phyloP scores from a whole-genome alignment of 805 yeast genomes.

The Metschnikowia proteae region DNA sequence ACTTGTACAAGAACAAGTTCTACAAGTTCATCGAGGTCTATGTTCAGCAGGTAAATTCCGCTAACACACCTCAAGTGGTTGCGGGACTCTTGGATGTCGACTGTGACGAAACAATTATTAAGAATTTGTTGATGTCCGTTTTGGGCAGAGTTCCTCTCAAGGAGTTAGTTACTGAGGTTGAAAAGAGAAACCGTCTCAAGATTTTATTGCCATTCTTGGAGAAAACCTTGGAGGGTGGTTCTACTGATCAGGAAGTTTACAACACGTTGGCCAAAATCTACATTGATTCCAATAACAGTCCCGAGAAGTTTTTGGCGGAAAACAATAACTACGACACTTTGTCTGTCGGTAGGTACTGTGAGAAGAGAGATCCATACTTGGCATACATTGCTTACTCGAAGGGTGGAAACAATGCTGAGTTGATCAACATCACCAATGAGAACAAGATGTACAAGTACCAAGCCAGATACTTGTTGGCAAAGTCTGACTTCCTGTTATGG shows the following conservation, averaged over 20 bases:
- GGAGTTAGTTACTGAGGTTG: constrained; percentile 89
- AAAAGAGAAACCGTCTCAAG: constrained; percentile 91
- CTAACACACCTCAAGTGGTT: constrained; percentile 92
- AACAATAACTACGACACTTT: constrained; percentile 87
- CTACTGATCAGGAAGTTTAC: constrained; percentile 85
- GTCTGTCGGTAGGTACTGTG: constrained; percentile 97
- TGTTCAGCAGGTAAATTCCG: constrained; percentile 95
- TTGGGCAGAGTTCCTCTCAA: constrained; percentile 92
- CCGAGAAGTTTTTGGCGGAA: constrained; percentile 93
- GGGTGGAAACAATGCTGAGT: constrained; percentile 87
- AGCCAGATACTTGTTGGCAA: constrained; percentile 88
- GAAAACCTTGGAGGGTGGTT: constrained; percentile 76
- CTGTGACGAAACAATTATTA: constrained; percentile 87
- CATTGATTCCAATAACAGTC: constrained; percentile 95
- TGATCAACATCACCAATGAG: constrained; percentile 89
- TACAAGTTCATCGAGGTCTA: constrained; percentile 96
- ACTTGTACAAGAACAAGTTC: constrained; percentile 91
- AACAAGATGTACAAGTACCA: constrained; percentile 98
- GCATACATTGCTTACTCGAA: constrained; percentile 97
- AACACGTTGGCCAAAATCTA: constrained; percentile 96
- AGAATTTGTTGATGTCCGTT: constrained; percentile 75
- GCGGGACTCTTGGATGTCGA: constrained; percentile 97
- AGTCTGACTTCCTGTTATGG: constrained; percentile 89
- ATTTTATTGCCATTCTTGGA: constrained; percentile 90
- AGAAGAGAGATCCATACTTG: constrained; percentile 96